Base-by-base conservation (phyloP, 2,329 filamentous ascomycete genomes). In the Hymenoscyphus albidus region DNA sequence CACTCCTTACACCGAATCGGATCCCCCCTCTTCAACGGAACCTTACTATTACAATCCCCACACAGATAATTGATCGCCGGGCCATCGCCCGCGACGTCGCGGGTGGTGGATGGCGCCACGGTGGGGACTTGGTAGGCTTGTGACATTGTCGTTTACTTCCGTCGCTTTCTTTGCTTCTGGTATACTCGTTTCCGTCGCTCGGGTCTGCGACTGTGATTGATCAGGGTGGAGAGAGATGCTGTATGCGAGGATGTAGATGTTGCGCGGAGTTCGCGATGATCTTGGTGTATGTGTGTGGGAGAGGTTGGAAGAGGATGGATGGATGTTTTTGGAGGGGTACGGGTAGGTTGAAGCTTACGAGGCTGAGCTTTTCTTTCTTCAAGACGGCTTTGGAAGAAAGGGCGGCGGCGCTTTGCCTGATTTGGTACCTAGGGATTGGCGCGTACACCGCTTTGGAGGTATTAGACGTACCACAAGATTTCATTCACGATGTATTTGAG, bases 1-100 rank as follows among this genome's bases (percentile, higher is more conserved):
- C 95, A 99, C 79, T 93, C 91, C 78, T 91, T 90, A 83, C 93
- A 97, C 35, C 92, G 85, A 71, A 96, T 94, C 40, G 89, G 88
- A 73, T 95, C 92, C 68, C 87, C 89, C 70, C 88, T 86, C 78
- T 90, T 89, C 71, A 96, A 81, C 18, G 85, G 83, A 56, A 94
- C 90, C 72, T 90, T 89, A 68, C 85, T 82, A 65, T 90, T 91
- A 82, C 92, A 97, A 80, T 96, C 92, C 75, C 91, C 92, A 81
- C 91, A 96, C 71, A 87, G 81, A 77, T 91, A 92, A 70, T 83
- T 82, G 77, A 90, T 89, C 58, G 81, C 78, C 68, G 86, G 81
- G 59, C 83, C 84, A 65, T 82, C 80, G 69, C 71, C 68, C 65
- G 65, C 58, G 68, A 72, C 31, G 65, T 80, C 79, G 64, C 79